Conservation (phyloP, 352 stramenopile species). For the Phytophthora megakarya region DNA sequence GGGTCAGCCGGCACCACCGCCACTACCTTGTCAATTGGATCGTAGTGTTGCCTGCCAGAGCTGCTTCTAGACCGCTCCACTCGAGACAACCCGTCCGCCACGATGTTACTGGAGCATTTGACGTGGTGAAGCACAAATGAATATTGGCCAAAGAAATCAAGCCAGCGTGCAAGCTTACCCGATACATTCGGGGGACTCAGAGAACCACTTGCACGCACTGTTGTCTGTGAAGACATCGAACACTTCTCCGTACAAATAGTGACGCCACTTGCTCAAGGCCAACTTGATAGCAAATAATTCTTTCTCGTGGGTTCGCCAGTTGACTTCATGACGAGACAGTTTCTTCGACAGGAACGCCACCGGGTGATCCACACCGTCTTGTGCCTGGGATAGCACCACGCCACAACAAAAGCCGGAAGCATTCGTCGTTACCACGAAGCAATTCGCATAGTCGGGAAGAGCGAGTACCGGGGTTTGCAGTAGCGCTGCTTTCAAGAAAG, state of each 20-base stretch:
- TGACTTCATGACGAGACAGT: conserved; percentile 1
- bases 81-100: neutral
- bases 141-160: conserved; percentile 11
- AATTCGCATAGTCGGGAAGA: conserved; percentile 30
- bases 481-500: conserved; percentile 29
- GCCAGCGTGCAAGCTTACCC: conserved; percentile 3
- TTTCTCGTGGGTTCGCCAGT: conserved; percentile 11
- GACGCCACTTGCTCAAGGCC: neutral
- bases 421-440: conserved; percentile 41
- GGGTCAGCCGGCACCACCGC: no score
- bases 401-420: conserved; percentile 26
- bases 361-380: neutral
- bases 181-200: neutral
- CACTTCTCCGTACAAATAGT: conserved; percentile 4
- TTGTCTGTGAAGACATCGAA: conserved; percentile 19
- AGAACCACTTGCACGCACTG: conserved; percentile 12
- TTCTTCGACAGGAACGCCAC: conserved; percentile 10
- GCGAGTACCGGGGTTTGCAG: conserved; percentile 29
- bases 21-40: no score
- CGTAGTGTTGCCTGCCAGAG: no score
- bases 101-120: conserved; percentile 2
- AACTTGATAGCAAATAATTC: conserved; percentile 21
- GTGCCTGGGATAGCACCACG: neutral
- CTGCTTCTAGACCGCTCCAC: neutral
- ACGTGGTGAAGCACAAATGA: conserved; percentile 11